Percentiles rank a stretch among this genome's conserved stretches.
phyloP scores from a whole-genome alignment of 768 basidiomycete genomes.

The Tricholoma sp. region DNA sequence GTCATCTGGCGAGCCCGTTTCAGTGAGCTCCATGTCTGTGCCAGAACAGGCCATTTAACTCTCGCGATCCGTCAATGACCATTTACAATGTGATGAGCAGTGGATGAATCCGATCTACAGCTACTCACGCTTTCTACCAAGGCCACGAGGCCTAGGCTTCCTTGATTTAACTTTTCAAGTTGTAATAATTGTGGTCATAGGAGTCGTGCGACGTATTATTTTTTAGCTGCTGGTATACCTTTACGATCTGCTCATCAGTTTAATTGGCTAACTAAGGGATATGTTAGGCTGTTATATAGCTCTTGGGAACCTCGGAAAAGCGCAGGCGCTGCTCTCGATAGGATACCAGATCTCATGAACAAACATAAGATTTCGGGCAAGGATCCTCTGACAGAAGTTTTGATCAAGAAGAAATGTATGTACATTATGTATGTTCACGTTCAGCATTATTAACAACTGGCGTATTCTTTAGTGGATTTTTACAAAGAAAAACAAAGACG shows the following conservation, averaged over 20 bases:
- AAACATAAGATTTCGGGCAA: conserved; percentile 59
- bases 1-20: too few species aligned
- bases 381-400: conserved; percentile 69
- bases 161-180: too few species aligned
- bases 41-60: too few species aligned
- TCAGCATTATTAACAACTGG: too few species aligned
- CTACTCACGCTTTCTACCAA: too few species aligned
- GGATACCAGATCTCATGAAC: conserved; percentile 54
- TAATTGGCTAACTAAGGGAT: conserved; percentile 1
- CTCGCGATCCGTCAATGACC: too few species aligned
- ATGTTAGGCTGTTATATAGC: conserved; percentile 57
- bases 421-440: too few species aligned
- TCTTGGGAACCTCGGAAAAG: conserved; percentile 46
- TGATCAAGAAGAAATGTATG: conserved; percentile 74
- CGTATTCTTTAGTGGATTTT: conserved; percentile 58
- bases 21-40: too few species aligned
- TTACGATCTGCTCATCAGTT: background rate
- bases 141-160: too few species aligned
- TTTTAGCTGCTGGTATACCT: conserved; percentile 56
- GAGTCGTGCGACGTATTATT: conserved; percentile 78
- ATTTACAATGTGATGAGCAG: too few species aligned
- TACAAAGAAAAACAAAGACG: conserved; percentile 65
- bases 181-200: conserved; percentile 27
- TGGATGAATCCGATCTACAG: too few species aligned
- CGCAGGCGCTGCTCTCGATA: conserved; percentile 58